Conservation (phyloP, 352 stramenopile species). For the Phytophthora citrophthora region DNA sequence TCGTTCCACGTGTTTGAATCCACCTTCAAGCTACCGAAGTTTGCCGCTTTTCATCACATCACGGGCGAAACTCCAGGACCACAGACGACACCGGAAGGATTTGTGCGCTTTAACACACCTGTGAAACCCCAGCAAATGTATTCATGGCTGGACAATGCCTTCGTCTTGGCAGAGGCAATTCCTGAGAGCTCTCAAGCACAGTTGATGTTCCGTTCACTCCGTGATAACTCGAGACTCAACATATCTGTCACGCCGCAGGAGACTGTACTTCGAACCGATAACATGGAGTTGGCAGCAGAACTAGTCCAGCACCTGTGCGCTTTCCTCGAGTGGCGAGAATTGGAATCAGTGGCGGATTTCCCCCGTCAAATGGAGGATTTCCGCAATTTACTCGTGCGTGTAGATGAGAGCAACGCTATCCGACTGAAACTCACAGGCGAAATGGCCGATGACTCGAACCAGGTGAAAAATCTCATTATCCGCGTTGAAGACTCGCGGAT, state of each 20-base stretch:
- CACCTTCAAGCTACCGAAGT: slow-evolving; percentile 81
- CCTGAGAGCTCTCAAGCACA: slow-evolving; percentile 51
- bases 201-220: slow-evolving; percentile 67
- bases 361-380: slow-evolving; percentile 89
- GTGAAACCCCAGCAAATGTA: slow-evolving; percentile 79
- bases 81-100: slow-evolving; percentile 48
- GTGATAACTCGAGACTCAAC: slow-evolving; percentile 55
- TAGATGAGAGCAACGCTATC: slow-evolving; percentile 90
- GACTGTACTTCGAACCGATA: slow-evolving; percentile 76
- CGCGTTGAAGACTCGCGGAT: slow-evolving; percentile 92
- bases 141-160: slow-evolving; percentile 74
- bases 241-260: slow-evolving; percentile 60
- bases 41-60: slow-evolving; percentile 82
- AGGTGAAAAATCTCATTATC: slow-evolving; percentile 92
- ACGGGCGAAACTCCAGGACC: slow-evolving; percentile 24
- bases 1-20: slow-evolving; percentile 91
- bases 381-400: slow-evolving; percentile 68
- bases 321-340: slow-evolving; percentile 84
- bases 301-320: slow-evolving; percentile 89
- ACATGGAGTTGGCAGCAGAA: slow-evolving; percentile 88
- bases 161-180: slow-evolving; percentile 49
- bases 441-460: slow-evolving; percentile 93
- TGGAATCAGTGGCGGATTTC: slow-evolving; percentile 89
- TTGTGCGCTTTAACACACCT: slow-evolving; percentile 73
- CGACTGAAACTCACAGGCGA: slow-evolving; percentile 91